phyloP scores from a whole-genome alignment of 2,329 filamentous ascomycete species.

The Aspergillus alliaceus region DNA sequence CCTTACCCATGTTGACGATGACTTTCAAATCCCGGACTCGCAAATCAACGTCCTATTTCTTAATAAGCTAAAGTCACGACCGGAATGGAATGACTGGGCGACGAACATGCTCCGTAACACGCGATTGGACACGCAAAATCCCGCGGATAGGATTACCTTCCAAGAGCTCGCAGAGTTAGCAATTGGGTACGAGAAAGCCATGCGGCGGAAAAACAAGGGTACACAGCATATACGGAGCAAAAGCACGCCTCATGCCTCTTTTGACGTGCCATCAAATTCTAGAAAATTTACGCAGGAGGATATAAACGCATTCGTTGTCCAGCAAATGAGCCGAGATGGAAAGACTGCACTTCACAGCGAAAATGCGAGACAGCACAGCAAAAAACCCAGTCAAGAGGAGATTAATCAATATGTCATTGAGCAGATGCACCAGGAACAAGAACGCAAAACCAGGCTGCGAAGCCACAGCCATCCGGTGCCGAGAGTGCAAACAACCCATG shows the following conservation, averaged over 20 bases:
- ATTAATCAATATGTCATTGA: constrained; percentile 30
- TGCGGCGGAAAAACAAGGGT: constrained; percentile 1
- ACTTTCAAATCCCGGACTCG: constrained; percentile 23
- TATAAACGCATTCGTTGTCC: constrained; percentile 28
- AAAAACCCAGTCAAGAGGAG: constrained; percentile 29
- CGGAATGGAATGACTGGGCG: constrained; percentile 28
- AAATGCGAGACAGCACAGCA: constrained; percentile 16
- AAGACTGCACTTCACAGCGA: constrained; percentile 2
- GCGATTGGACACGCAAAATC: constrained; percentile 20
- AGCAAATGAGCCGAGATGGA: constrained; percentile 22
- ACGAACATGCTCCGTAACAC: constrained; percentile 23
- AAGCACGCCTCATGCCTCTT: neutral
- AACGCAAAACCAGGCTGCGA: constrained; percentile 17
- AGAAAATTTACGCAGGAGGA: constrained; percentile 24
- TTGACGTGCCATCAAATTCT: neutral
- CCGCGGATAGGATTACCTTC: constrained; percentile 22
- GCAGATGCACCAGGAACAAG: constrained; percentile 27
- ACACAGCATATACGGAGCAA: constrained; percentile 1
- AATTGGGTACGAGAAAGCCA: constrained; percentile 19
- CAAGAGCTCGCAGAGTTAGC: constrained; percentile 23
- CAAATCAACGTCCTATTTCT: constrained; percentile 28
- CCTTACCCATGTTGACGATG: constrained; percentile 25
- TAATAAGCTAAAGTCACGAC: constrained; percentile 24
- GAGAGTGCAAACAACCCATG: constrained; percentile 1
- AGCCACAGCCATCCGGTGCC: constrained; percentile 24